Evolutionary conservation across 2,329 filamentous ascomycete genomes (phyloP), one percentile per base, ranked within the genome.

Genomic region (Chaetomium sp.): DNA sequence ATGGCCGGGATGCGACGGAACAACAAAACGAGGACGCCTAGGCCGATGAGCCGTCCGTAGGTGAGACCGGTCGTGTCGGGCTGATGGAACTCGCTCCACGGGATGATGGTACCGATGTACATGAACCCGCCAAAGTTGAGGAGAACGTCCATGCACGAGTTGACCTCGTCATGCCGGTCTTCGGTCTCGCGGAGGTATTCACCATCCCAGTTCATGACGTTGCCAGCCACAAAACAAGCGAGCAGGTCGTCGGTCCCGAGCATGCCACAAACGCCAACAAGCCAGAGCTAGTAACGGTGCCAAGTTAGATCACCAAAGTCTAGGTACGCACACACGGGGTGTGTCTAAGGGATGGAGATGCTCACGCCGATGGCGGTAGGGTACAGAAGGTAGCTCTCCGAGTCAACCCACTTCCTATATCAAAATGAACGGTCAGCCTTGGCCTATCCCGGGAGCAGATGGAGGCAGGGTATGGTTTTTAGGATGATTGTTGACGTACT

Each of bases 111-210:
- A 0, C 85, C 85, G 51, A 87, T 78, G 65, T 85, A 87, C 76
- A 87, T 83, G 73, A 87, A 87, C 23, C 82, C 84, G 8, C 81
- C 84, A 68, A 86, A 85, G 71, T 87, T 88, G 57, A 88, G 77
- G 0, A 87, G 72, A 0, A 85, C 81, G 59, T 87, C 85, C 13
- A 88, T 78, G 45, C 80, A 81, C 2, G 80, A 79, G 71, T 88
- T 88, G 69, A 88, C 85, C 55, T 87, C 84, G 64, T 88, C 86
- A 69, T 87, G 85, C 9, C 85, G 80, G 9, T 78, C 75, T 63
- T 85, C 78, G 0, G 82, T 79, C 72, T 88, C 85, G 4, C 77
- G 77, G 2, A 87, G 81, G 69, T 83, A 88, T n/a, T 80, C 71
- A 3, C 86, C 85, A 62, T 87, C 83, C 86, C 86, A 88, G 73